Evolutionary conservation across 73 alveolate genomes (phyloP).

Genomic region (Paraurostyla sp.): DNA sequence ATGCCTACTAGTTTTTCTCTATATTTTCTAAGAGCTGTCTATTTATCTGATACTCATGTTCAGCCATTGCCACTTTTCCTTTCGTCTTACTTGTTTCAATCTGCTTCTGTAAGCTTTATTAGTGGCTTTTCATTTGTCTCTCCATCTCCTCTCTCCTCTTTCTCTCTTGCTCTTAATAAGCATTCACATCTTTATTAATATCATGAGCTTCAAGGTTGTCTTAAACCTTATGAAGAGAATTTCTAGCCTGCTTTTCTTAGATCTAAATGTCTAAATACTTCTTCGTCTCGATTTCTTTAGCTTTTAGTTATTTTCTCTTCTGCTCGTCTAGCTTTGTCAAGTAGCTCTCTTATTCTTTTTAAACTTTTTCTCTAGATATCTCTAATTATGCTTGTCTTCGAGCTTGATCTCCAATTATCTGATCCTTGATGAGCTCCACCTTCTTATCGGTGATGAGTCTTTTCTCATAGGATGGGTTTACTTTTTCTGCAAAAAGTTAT

Average conservation of each 20-base stretch:
- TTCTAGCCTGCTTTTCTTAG: background rate
- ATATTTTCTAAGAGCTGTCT: background rate
- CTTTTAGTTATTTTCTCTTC: slow-evolving; percentile 19
- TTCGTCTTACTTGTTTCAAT: background rate
- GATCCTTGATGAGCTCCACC: slow-evolving; percentile 28
- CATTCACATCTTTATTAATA: slow-evolving; percentile 11
- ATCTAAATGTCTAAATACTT: background rate
- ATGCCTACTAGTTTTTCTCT: background rate
- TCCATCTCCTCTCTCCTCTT: background rate
- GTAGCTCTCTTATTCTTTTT: background rate
- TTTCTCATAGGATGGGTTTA: background rate
- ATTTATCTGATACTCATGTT: slow-evolving; percentile 1
- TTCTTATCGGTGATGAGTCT: slow-evolving; percentile 18
- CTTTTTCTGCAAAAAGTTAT: background rate
- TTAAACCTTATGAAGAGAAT: background rate
- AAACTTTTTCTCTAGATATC: background rate
- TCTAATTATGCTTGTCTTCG: background rate
- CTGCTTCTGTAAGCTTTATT: slow-evolving; percentile 2
- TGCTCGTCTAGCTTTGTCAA: slow-evolving; percentile 7
- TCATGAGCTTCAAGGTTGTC: background rate
- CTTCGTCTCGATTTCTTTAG: slow-evolving; percentile 13
- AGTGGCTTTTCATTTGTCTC: background rate
- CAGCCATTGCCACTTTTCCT: background rate
- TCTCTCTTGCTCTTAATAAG: slow-evolving; percentile 9
- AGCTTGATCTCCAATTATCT: background rate